A percentile compares a stretch with the other conserved stretches of the same genome.
These are phyloP conservation scores for Gnaphalium uliginosum DNA, from an alignment of 129 eudicot genomes.

Conservation along the genomic window DNA sequence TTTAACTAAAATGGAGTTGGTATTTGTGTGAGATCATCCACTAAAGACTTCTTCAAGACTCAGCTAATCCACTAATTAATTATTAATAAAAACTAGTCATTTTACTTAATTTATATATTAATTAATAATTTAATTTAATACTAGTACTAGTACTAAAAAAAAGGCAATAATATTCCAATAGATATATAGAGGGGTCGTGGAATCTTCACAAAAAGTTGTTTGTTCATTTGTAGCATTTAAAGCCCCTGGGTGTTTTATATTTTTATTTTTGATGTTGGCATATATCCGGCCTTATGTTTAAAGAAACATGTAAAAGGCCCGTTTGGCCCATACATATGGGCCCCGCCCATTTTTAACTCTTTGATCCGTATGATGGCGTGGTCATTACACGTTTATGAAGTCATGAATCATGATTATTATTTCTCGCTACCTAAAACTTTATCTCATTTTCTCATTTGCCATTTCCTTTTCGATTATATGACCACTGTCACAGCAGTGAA, in stretches of 20 bases:
- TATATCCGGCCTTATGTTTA: slow-evolving; percentile 30
- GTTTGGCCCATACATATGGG: slow-evolving; percentile 16
- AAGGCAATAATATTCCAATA: not conserved
- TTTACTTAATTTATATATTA: not conserved
- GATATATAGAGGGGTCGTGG: slow-evolving; percentile 17
- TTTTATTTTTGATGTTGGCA: slow-evolving; percentile 8
- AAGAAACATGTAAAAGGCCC: slow-evolving; percentile 4
- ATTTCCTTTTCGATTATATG: too few species aligned
- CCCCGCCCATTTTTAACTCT: slow-evolving; percentile 1
- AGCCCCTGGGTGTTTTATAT: not conserved
- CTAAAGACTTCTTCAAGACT: slow-evolving; percentile 31
- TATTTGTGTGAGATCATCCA: slow-evolving; percentile 30
- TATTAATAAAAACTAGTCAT: slow-evolving; percentile 2
- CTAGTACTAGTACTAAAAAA: not conserved
- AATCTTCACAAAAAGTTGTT: slow-evolving; percentile 29
- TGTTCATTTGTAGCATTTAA: slow-evolving; percentile 26
- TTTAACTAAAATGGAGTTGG: slow-evolving; percentile 32
- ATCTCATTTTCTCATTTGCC: not conserved
- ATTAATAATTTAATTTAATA: too few species aligned
- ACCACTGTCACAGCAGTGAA: too few species aligned
- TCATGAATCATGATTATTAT: not conserved
- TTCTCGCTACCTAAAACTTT: not conserved
- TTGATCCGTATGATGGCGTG: slow-evolving; percentile 22
- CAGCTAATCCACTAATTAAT: slow-evolving; percentile 32
- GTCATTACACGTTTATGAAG: slow-evolving; percentile 8